A percentile compares a stretch with the other conserved stretches of the same genome.
phyloP scores from a whole-genome alignment of 768 basidiomycete species.

The Tephrocybe sp. region DNA sequence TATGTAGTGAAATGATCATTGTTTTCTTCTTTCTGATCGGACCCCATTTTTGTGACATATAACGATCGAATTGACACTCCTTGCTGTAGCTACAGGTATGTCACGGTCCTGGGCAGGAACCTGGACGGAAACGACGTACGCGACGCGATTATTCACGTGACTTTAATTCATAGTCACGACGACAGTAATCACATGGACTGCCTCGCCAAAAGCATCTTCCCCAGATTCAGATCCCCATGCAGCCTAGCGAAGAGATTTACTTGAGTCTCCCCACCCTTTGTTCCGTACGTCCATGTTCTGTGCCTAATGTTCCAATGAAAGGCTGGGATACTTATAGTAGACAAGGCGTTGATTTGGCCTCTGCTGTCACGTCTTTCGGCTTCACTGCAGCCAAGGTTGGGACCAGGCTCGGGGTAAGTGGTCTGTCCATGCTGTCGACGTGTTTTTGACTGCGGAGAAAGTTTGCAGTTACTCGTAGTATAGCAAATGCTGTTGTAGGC shows the following conservation, averaged over 20 bases:
- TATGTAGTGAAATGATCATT: too few species aligned
- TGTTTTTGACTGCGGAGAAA: constrained; percentile 23
- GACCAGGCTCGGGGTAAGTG: constrained; percentile 68
- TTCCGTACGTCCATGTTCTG: constrained; percentile 14
- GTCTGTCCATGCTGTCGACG: neutral
- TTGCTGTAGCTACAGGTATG: too few species aligned
- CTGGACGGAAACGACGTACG: too few species aligned
- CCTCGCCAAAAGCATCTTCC: too few species aligned
- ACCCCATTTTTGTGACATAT: too few species aligned
- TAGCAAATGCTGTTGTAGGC: constrained; percentile 59
- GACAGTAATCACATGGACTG: neutral
- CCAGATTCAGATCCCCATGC: neutral
- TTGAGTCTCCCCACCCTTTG: constrained; percentile 1
- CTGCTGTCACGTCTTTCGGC: constrained; percentile 58
- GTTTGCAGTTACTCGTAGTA: constrained; percentile 68
- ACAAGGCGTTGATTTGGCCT: constrained; percentile 67
- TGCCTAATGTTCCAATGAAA: constrained; percentile 26
- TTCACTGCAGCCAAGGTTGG: constrained; percentile 68
- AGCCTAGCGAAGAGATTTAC: neutral
- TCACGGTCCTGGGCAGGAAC: too few species aligned
- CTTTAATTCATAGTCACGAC: too few species aligned
- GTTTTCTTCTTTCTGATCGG: too few species aligned
- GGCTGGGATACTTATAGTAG: constrained; percentile 54
- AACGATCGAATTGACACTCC: too few species aligned
- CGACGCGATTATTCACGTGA: too few species aligned